A percentile compares a stretch with the other conserved stretches of the same genome.
phyloP scores from a whole-genome alignment of 345 rosid genomes.

The Pugionium cornutum region DNA sequence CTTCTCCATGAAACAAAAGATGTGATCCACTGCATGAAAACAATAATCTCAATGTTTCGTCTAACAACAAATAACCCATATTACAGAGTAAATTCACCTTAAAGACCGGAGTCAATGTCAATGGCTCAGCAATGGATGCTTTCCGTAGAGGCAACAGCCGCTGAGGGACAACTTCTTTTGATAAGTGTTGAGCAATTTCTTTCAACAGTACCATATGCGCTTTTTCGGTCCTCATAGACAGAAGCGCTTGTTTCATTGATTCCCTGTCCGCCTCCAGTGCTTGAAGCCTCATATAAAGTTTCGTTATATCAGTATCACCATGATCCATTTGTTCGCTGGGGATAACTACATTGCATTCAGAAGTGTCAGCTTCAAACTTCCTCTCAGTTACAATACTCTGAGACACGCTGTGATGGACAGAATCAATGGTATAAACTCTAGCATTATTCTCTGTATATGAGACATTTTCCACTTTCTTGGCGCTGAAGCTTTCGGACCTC shows the following conservation, averaged over 20 bases:
- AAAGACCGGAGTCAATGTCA: conserved; percentile 62
- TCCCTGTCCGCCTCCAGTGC: conserved; percentile 97
- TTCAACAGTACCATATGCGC: conserved; percentile 78
- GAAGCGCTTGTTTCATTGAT: conserved; percentile 86
- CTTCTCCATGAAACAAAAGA: conserved; percentile 84
- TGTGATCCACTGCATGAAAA: conserved; percentile 63
- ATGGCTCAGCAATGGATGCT: conserved; percentile 46
- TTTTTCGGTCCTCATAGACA: conserved; percentile 92
- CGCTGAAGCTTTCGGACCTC: conserved; percentile 40
- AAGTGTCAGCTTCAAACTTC: conserved; percentile 23
- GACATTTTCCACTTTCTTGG: conserved; percentile 55
- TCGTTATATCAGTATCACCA: conserved; percentile 76
- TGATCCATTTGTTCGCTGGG: conserved; percentile 39
- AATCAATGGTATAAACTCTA: conserved; percentile 83
- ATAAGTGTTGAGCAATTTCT: conserved; percentile 94
- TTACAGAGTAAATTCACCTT: conserved; percentile 54
- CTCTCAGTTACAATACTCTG: conserved; percentile 20
- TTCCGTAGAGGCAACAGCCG: conserved; percentile 50
- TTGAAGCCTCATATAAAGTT: conserved; percentile 86
- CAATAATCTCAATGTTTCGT: neutral
- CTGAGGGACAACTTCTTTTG: conserved; percentile 73
- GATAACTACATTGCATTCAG: conserved; percentile 13
- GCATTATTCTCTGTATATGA: conserved; percentile 52
- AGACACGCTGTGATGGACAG: conserved; percentile 47
- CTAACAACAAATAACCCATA: too few relatives aligned